These are phyloP conservation scores for Meyerozyma sp. DNA, from an alignment of 1,139 yeast genomes.

Conservation along the genomic window DNA sequence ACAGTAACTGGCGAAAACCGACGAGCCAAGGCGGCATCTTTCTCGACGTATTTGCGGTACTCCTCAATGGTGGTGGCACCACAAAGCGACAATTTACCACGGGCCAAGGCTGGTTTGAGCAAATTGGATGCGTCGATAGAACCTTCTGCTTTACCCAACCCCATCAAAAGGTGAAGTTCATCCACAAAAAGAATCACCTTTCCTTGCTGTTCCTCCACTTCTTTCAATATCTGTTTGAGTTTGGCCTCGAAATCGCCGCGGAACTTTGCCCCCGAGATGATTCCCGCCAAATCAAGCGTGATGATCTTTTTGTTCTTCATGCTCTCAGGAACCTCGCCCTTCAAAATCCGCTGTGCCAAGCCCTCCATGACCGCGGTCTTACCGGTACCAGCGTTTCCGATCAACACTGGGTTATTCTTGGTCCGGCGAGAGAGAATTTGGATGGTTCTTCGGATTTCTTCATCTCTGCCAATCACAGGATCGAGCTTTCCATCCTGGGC, in stretches of 20 bases:
- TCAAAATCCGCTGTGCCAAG: conserved; percentile 83
- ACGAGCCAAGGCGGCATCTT: conserved; percentile 88
- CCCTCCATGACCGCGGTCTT: conserved; percentile 97
- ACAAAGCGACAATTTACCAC: conserved; percentile 89
- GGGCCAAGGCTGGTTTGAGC: conserved; percentile 88
- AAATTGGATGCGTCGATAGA: conserved; percentile 93
- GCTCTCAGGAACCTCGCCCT: conserved; percentile 91
- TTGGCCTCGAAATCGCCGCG: conserved; percentile 96
- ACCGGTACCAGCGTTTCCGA: conserved; percentile 97
- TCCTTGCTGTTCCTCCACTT: conserved; percentile 79
- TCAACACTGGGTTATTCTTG: conserved; percentile 88
- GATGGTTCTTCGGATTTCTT: conserved; percentile 86
- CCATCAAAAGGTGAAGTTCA: conserved; percentile 86
- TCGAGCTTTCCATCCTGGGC: conserved; percentile 90
- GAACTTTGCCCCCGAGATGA: conserved; percentile 91
- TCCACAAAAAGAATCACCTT: conserved; percentile 81
- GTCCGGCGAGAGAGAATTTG: conserved; percentile 90
- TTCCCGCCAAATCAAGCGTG: conserved; percentile 80
- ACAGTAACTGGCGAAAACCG: conserved; percentile 87
- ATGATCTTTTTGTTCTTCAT: conserved; percentile 81
- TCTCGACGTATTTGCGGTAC: conserved; percentile 80
- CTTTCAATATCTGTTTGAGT: conserved; percentile 75
- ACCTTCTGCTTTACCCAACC: conserved; percentile 93
- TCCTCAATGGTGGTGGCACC: conserved; percentile 95
- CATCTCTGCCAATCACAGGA: conserved; percentile 96